A percentile compares a stretch with the other conserved stretches of the same genome.
Evolutionary conservation across 1,139 yeast genomes (phyloP).

Genomic region (Pichia kudriavzevii): DNA sequence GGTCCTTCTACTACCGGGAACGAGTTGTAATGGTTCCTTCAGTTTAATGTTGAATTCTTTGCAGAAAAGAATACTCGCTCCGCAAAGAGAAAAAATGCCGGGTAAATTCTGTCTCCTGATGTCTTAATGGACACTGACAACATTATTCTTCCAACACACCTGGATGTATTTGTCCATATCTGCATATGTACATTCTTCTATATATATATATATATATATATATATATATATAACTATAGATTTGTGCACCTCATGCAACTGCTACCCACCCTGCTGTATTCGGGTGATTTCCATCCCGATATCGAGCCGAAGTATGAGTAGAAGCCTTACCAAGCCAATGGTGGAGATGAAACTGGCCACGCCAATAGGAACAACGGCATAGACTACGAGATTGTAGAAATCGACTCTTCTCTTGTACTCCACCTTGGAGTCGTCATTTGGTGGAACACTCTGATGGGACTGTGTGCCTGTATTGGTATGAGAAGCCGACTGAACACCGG

Average conservation of each 20-base stretch:
- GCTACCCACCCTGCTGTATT: conserved; percentile 8
- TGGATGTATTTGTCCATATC: too few species aligned
- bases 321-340: conserved; percentile 70
- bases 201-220: too few species aligned
- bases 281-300: conserved; percentile 34
- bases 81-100: conserved; percentile 83
- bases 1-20: conserved; percentile 4
- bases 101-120: conserved; percentile 71
- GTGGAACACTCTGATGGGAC: conserved; percentile 7
- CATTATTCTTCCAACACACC: too few species aligned
- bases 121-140: too few species aligned
- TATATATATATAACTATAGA: too few species aligned
- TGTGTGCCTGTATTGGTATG: neutral
- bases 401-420: conserved; percentile 59
- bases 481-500: neutral
- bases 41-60: too few species aligned
- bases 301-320: conserved; percentile 69
- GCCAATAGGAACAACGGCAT: conserved; percentile 96
- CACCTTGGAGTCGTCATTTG: conserved; percentile 22
- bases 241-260: too few species aligned
- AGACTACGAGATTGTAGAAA: conserved; percentile 79
- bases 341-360: conserved; percentile 88
- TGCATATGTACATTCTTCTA: too few species aligned
- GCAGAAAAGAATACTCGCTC: too few species aligned
- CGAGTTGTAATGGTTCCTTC: too few species aligned